Percentiles rank a stretch among this genome's conserved stretches.
phyloP scores from a whole-genome alignment of 805 yeast genomes.

The Suhomyces sp. region DNA sequence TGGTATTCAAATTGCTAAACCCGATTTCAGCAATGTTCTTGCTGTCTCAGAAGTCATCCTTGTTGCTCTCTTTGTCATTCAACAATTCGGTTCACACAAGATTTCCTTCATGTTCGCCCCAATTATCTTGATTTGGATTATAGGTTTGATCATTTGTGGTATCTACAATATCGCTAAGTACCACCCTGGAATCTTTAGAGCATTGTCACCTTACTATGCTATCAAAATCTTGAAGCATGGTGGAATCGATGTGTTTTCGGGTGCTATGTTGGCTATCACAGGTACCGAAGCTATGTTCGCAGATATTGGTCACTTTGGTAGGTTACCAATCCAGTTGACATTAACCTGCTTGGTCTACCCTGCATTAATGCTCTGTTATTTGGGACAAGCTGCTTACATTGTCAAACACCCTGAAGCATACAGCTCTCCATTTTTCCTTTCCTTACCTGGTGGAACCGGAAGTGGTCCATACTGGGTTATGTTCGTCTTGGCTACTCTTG shows the following conservation, averaged over 20 bases:
- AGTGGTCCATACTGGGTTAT: slow-evolving; percentile 49
- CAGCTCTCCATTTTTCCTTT: slow-evolving; percentile 45
- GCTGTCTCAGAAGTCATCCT: slow-evolving; percentile 51
- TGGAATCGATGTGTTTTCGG: slow-evolving; percentile 45
- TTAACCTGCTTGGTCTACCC: slow-evolving; percentile 50
- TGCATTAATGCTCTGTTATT: slow-evolving; percentile 48
- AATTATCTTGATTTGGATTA: slow-evolving; percentile 51
- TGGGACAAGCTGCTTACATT: slow-evolving; percentile 59
- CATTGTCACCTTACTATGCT: slow-evolving; percentile 54
- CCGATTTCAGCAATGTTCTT: slow-evolving; percentile 44
- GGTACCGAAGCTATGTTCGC: slow-evolving; percentile 68
- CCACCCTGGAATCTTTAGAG: slow-evolving; percentile 45
- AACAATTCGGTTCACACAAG: slow-evolving; percentile 50
- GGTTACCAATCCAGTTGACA: slow-evolving; percentile 49
- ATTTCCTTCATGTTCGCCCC: slow-evolving; percentile 56
- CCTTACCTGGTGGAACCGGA: slow-evolving; percentile 51
- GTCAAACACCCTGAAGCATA: slow-evolving; percentile 37
- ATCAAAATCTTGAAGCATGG: slow-evolving; percentile 40
- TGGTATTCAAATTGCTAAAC: slow-evolving; percentile 55
- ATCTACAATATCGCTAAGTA: slow-evolving; percentile 41
- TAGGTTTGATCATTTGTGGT: slow-evolving; percentile 46
- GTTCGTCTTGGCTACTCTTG: slow-evolving; percentile 52
- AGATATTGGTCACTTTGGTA: slow-evolving; percentile 58
- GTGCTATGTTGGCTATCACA: slow-evolving; percentile 55
- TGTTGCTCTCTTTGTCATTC: slow-evolving; percentile 44